Base-by-base conservation (phyloP, 169 alveolate species). In the Cryptosporidium ryanae region DNA sequence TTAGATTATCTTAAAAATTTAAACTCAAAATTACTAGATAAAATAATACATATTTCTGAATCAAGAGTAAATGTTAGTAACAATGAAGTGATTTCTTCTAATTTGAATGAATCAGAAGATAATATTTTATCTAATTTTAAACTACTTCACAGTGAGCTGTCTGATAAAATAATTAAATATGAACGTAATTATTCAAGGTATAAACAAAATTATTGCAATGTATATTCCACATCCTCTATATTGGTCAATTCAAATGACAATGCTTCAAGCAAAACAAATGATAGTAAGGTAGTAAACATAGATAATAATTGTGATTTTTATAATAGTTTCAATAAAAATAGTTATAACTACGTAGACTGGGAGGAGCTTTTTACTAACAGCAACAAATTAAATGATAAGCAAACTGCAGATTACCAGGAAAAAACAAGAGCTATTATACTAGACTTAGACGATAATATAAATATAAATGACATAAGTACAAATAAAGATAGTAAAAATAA, bases 401-500 rank as follows among this genome's bases (percentile, higher is more conserved):
- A 17, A 52, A 7, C 6, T 52, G 63, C 6, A 52, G 27, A 52
- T n/a, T 6, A 31, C 8, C 21, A 1, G 18, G 34, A 31, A 4
- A 1, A 61, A 61, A 29, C 23, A n/a, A 0, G 52, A 1, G 8
- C 46, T 38, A 38, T 38, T 38, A 38, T 38, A 38, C 8, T 38
- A 18, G 67, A 61, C 13, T 52, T 52, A 52, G 31, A 52, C 13
- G 12, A 52, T 52, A 52, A 52, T 52, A 12, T 52, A 52, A 52
- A 52, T 1, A 52, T n/a, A 7, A 52, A 52, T 52, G 8, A 52
- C 13, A 46, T 12, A 12, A 46, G 15, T 46, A 46, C 54, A 46
- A 12, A 12, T 46, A 46, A 46, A 46, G 3, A 52, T 52, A 52
- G 13, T n/a, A 8, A 52, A n/a, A 52, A 52, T 5, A 1, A 52